Base-by-base conservation (phyloP, 768 basidiomycete genomes). In the Auricularia cornea region DNA sequence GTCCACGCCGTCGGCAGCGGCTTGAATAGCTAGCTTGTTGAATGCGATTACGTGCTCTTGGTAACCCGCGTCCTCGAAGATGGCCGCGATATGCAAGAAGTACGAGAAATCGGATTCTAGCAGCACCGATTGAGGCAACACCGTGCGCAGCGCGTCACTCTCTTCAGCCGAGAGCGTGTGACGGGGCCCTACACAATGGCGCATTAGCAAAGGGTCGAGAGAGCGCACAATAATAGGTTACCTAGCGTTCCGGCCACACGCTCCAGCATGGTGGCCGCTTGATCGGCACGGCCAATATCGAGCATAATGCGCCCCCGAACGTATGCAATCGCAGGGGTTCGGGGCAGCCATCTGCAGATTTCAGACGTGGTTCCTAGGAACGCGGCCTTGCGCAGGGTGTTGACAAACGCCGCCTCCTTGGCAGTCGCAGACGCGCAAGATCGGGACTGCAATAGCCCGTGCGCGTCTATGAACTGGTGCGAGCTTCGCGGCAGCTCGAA, bases 1-100 rank as follows among this genome's bases (percentile, higher is more conserved):
- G 66, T 88, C 83, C 20, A 74, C 73, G 23, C 77, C 81, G 32
- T 74, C 67, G 23, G 82, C 79, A 5, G 85, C 85, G 60, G 82
- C 81, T n/a, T 88, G 87, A 64, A 97, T 80, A 11, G 95, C 92
- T 35, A 92, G 78, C 66, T 87, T 84, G 57, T 89, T 83, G 71
- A 96, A 98, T 28, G 75, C 72, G 33, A 90, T 84, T 68, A 93
- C 88, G 32, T 89, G 79, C 28, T 77, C 77, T 32, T 86, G 78
- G 60, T 83, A 73, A 33, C 75, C 77, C 28, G 77, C 78, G 59
- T 80, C 75, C 68, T 85, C 88, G 78, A 93, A 97, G 11, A 95
- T 75, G n/a, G 81, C 74, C 20, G 88, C 83, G 40, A 83, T 82
- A 73, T 94, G 91, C 31, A 86, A 74, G 75, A 94, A 94, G 77